Percentiles rank a stretch among this genome's conserved stretches.
Evolutionary conservation across 306 rosid species (phyloP).

Genomic region (Abrus precatorius): DNA sequence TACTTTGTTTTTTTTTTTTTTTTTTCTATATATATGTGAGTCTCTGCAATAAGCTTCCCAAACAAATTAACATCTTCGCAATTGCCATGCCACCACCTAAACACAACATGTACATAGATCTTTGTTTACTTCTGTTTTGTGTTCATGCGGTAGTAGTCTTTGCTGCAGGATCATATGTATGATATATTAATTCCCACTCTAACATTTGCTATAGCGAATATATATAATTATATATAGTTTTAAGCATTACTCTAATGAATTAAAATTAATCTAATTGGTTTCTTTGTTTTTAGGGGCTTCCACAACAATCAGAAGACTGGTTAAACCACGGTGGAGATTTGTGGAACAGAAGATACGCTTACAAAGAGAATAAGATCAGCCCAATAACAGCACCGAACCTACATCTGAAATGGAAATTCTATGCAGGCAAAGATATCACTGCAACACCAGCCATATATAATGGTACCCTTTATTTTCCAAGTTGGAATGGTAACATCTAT

Average conservation of each 20-base stretch:
- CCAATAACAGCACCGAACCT: constrained; percentile 49
- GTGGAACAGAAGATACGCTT: constrained; percentile 67
- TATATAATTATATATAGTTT: neutral
- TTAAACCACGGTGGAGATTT: constrained; percentile 75
- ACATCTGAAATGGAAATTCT: constrained; percentile 65
- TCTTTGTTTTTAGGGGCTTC: constrained; percentile 13
- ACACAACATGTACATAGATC: neutral
- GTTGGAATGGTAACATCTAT: constrained; percentile 81
- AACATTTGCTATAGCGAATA: too few species aligned
- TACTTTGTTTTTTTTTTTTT: neutral
- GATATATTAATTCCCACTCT: neutral
- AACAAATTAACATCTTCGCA: neutral
- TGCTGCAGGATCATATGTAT: constrained; percentile 2
- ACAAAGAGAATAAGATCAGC: constrained; percentile 65
- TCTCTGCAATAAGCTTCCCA: neutral
- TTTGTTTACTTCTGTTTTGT: neutral
- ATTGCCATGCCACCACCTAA: neutral
- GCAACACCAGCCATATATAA: constrained; percentile 68
- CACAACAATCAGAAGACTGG: constrained; percentile 56
- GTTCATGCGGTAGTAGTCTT: neutral
- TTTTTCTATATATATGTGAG: neutral
- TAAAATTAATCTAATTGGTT: neutral
- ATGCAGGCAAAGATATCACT: constrained; percentile 63
- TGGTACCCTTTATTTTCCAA: constrained; percentile 67
- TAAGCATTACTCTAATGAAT: neutral